Conservation (phyloP, 257 asterid species). For the Buddleja alternifolia region DNA sequence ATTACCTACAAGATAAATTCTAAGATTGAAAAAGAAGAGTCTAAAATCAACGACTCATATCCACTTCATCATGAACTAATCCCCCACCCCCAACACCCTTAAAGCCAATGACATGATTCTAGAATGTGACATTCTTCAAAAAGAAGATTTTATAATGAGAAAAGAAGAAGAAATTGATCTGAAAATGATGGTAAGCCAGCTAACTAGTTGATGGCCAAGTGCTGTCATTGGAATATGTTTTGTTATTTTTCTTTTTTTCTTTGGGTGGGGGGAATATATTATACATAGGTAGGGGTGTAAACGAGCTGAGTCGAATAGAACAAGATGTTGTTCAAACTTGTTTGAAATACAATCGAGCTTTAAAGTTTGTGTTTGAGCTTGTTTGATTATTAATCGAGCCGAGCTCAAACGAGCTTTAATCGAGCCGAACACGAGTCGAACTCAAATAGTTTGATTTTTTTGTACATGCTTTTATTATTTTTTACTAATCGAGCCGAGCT, state of each 20-base stretch:
- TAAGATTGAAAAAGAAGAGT: background rate
- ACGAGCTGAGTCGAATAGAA: too few relatives aligned
- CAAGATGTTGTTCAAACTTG: too few relatives aligned
- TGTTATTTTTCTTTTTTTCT: background rate
- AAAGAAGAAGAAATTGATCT: background rate
- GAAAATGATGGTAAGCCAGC: constrained; percentile 23
- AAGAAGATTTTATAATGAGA: constrained; percentile 15
- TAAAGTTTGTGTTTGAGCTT: too few relatives aligned
- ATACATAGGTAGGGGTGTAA: too few relatives aligned
- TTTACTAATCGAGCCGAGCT: too few relatives aligned
- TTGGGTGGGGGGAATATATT: background rate
- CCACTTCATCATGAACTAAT: background rate
- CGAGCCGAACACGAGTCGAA: too few relatives aligned
- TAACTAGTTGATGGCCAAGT: constrained; percentile 16
- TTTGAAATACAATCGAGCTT: too few relatives aligned
- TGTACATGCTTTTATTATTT: too few relatives aligned
- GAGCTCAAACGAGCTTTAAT: too few relatives aligned
- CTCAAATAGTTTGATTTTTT: too few relatives aligned
- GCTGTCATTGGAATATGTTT: constrained; percentile 12
- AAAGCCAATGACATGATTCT: background rate
- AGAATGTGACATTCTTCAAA: constrained; percentile 13
- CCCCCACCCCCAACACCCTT: background rate
- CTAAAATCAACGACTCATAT: too few relatives aligned
- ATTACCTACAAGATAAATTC: background rate
- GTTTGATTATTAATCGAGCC: too few relatives aligned